Percentiles rank a stretch among this genome's conserved stretches.
These are phyloP conservation scores for Pugionium cornutum DNA, from an alignment of 345 rosid species.

Conservation along the genomic window DNA sequence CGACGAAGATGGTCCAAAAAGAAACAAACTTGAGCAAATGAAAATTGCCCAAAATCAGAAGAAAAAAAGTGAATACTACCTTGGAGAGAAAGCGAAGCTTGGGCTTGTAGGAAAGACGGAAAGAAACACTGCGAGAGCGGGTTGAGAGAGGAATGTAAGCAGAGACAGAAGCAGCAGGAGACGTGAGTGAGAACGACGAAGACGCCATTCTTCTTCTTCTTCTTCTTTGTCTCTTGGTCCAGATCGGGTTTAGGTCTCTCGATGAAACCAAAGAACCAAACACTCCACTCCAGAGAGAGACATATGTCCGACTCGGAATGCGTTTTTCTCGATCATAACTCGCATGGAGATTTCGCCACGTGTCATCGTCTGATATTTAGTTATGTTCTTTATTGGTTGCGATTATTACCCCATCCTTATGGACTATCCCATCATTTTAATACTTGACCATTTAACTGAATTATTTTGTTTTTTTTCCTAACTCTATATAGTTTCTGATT, in stretches of 20 bases:
- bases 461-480: too few species aligned
- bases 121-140: constrained; percentile 41
- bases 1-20: neutral
- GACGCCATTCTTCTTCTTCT: constrained; percentile 40
- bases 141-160: constrained; percentile 33
- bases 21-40: neutral
- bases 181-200: constrained; percentile 50
- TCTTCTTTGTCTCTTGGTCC: neutral
- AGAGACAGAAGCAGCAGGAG: constrained; percentile 49
- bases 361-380: constrained; percentile 19
- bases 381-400: neutral
- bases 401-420: too few species aligned
- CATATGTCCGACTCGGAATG: constrained; percentile 23
- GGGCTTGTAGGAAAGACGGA: constrained; percentile 49
- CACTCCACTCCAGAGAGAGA: constrained; percentile 34
- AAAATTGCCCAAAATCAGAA: neutral
- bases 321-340: constrained; percentile 15
- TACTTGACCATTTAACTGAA: too few species aligned
- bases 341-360: constrained; percentile 26
- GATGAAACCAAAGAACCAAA: constrained; percentile 47
- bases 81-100: constrained; percentile 51
- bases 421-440: too few species aligned
- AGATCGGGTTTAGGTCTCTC: constrained; percentile 43
- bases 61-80: constrained; percentile 37
- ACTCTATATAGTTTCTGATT: too few species aligned